A percentile compares a stretch with the other conserved stretches of the same genome.
Conservation (phyloP, 2,329 filamentous ascomycete species). For the Fusarium buharicum region DNA sequence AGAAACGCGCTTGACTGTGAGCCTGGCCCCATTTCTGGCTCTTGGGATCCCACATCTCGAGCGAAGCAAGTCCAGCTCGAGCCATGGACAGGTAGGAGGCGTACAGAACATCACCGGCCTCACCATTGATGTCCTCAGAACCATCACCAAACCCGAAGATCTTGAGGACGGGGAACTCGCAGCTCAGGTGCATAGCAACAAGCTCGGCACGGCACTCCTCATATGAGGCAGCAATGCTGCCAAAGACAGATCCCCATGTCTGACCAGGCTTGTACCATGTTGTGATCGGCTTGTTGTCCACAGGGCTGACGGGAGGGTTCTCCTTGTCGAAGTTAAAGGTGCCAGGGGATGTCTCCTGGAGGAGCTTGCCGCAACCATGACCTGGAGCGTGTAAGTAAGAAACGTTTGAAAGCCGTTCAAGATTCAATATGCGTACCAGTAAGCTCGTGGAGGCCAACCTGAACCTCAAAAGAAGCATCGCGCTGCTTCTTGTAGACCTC, state of each 20-base stretch:
- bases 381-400: conserved; percentile 55
- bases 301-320: conserved; percentile 82
- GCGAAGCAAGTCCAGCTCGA: conserved; percentile 84
- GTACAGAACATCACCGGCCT: conserved; percentile 89
- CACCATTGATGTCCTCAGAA: conserved; percentile 73
- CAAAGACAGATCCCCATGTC: conserved; percentile 94
- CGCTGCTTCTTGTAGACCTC: conserved; percentile 83
- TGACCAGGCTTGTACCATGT: conserved; percentile 96
- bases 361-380: conserved; percentile 91
- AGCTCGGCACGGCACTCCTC: conserved; percentile 96
- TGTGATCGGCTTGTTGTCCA: conserved; percentile 77
- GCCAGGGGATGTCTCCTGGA: conserved; percentile 86
- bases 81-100: conserved; percentile 93
- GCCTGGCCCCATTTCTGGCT: conserved; percentile 91
- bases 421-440: conserved; percentile 53
- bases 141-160: conserved; percentile 94
- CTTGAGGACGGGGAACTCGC: conserved; percentile 87
- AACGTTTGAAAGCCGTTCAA: not conserved
- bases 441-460: conserved; percentile 94
- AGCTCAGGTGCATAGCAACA: conserved; percentile 90
- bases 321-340: conserved; percentile 88
- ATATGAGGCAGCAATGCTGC: conserved; percentile 85
- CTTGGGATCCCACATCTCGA: conserved; percentile 96
- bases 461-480: conserved; percentile 90
- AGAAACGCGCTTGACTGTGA: conserved; percentile 91